Evolutionary conservation across 805 yeast genomes (phyloP), one percentile per base, ranked within the genome.

Genomic region (Ogataea kodamae): DNA sequence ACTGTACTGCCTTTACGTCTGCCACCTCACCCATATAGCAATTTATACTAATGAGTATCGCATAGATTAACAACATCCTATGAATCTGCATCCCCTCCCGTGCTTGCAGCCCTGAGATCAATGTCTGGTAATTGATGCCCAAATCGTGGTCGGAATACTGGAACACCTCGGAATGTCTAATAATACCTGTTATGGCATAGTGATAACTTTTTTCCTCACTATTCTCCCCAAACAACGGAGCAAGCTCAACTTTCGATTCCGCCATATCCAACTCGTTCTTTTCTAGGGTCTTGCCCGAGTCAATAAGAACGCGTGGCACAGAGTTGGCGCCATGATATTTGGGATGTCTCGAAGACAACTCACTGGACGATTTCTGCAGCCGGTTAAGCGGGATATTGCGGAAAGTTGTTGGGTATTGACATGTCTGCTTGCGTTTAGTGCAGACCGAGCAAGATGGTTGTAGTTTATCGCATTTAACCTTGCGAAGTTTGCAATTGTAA

Each of bases 381-480:
- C 13, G 12, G 9, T 11, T 10, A 9, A 20, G n/a, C 6, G 32
- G 25, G 24, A 25, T 28, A 13, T 20, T 39, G 13, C 39, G 30
- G 28, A 31, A 35, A 10, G 30, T 29, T 14, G 36, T 22, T 9
- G 42, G 42, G 20, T 34, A 39, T 8, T 22, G 19, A 33, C 43
- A 40, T 2, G 16, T 6, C 1, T 17, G 8, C 11, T 19, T 11
- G 9, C 40, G 30, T 13, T 23, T 40, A 6, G 19, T 3, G 29
- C 43, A 40, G 16, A 24, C 30, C 10, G 27, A 5, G 19, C 43
- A 40, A 2, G 11, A 17, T 5, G 43, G 40, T n/a, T 18, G 33
- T 9, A 17, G 18, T 17, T 21, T 28, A 22, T 40, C 38, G 38
- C 43, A 40, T 19, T 29, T 32, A 13, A 36, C 33, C 21, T 40